These are phyloP conservation scores for Murraya koenigii DNA, from an alignment of 345 rosid genomes.

Conservation along the genomic window DNA sequence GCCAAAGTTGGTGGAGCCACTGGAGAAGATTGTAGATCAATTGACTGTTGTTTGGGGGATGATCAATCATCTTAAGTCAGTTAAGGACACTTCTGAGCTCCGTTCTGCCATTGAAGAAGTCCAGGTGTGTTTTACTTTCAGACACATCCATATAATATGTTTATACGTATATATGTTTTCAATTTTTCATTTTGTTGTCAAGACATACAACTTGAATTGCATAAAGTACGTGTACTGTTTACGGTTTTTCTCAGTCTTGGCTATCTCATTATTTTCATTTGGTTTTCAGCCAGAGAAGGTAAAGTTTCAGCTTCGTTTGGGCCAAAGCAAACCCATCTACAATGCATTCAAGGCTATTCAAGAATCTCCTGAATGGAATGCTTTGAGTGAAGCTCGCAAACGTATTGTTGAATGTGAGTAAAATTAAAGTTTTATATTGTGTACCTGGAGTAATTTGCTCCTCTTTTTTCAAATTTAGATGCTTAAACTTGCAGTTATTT, in stretches of 20 bases:
- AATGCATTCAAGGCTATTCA: constrained; percentile 70
- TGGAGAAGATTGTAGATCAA: constrained; percentile 75
- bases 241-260: not conserved
- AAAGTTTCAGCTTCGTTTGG: constrained; percentile 65
- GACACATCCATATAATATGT: no score
- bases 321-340: constrained; percentile 78
- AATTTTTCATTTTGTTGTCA: not conserved
- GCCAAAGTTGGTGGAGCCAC: constrained; percentile 89
- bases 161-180: not conserved
- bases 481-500: not conserved
- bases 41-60: constrained; percentile 75
- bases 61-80: constrained; percentile 78
- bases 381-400: constrained; percentile 62
- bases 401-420: constrained; percentile 72
- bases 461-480: not conserved
- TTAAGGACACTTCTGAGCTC: constrained; percentile 80
- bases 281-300: constrained; percentile 72
- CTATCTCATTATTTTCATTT: constrained; percentile 10
- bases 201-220: not conserved
- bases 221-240: not conserved
- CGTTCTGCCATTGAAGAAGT: constrained; percentile 94
- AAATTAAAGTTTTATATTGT: not conserved
- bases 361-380: constrained; percentile 64
- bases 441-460: not conserved
- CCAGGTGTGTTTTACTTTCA: constrained; percentile 44